Conservation (phyloP, 495 filamentous ascomycete species). For the Elaphomyces granulatus region DNA sequence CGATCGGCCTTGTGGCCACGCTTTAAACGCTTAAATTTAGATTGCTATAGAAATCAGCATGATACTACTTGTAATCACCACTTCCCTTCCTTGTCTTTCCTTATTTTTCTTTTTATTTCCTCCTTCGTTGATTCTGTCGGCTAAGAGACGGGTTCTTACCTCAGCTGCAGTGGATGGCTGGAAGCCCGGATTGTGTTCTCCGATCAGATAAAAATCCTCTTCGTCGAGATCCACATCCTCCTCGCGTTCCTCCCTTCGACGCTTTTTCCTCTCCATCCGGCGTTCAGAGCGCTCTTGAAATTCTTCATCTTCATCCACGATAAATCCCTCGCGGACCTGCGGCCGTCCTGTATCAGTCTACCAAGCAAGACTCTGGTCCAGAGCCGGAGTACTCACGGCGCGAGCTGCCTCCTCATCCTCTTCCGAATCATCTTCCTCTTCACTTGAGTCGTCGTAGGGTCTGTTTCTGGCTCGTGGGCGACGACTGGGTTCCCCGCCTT, state of each 20-base stretch:
- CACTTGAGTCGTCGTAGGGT: conserved; percentile 69
- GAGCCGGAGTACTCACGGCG: conserved; percentile 23
- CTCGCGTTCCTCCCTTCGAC: conserved; percentile 53
- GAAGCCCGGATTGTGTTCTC: conserved; percentile 55
- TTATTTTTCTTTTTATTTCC: conserved; percentile 1
- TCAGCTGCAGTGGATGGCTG: conserved; percentile 47
- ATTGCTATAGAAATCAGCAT: conserved; percentile 36
- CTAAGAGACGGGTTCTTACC: conserved; percentile 28
- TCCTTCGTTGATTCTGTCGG: no score
- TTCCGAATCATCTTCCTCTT: conserved; percentile 94
- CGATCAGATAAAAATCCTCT: conserved; percentile 92
- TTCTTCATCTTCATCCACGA: conserved; percentile 86
- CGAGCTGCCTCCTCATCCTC: conserved; percentile 70
- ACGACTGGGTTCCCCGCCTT: conserved; percentile 28
- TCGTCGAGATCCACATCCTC: conserved; percentile 87
- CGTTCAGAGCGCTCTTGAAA: conserved; percentile 49
- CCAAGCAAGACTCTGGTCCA: background rate
- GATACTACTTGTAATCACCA: conserved; percentile 1
- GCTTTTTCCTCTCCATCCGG: conserved; percentile 51
- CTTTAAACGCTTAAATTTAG: conserved; percentile 90
- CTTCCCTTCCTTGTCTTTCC: no score
- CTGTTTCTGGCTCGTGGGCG: no score
- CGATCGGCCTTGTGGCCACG: conserved; percentile 72
- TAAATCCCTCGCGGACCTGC: conserved; percentile 86
- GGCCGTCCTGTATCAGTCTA: background rate